Conservation (phyloP, 345 rosid species). For the Arabis alpina region DNA sequence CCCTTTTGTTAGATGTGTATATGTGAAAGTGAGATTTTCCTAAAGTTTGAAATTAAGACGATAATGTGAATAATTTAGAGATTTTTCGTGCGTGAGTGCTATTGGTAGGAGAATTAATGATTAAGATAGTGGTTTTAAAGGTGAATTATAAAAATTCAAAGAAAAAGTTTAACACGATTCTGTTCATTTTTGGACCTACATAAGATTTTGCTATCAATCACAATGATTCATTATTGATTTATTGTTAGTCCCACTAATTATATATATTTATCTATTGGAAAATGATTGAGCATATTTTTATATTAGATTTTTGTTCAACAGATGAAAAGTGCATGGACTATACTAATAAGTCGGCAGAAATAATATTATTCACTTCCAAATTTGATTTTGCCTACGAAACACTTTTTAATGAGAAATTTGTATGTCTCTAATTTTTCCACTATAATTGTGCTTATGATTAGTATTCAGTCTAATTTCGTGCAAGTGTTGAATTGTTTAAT, state of each 20-base stretch:
- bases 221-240: slow-evolving; percentile 25
- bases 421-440: not conserved
- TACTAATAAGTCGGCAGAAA: not conserved
- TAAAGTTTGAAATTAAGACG: slow-evolving; percentile 18
- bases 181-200: slow-evolving; percentile 36
- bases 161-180: slow-evolving; percentile 37
- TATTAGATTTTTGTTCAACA: not conserved
- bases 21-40: slow-evolving; percentile 20
- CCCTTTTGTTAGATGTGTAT: slow-evolving; percentile 25
- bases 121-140: slow-evolving; percentile 33
- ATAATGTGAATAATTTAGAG: slow-evolving; percentile 29
- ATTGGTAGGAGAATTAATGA: slow-evolving; percentile 20
- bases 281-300: not conserved
- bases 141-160: slow-evolving; percentile 25
- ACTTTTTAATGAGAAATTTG: not conserved
- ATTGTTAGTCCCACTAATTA: slow-evolving; percentile 24
- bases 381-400: not conserved
- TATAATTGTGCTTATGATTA: not conserved
- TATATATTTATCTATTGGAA: not conserved
- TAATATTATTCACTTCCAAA: not conserved
- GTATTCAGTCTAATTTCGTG: slow-evolving; percentile 18
- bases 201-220: slow-evolving; percentile 34
- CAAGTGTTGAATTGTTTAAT: slow-evolving; percentile 6
- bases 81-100: slow-evolving; percentile 24
- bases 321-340: slow-evolving; percentile 1